A percentile compares a stretch with the other conserved stretches of the same genome.
These are phyloP conservation scores for Gleditsia sinensis DNA, from an alignment of 306 rosid genomes.

Conservation along the genomic window DNA sequence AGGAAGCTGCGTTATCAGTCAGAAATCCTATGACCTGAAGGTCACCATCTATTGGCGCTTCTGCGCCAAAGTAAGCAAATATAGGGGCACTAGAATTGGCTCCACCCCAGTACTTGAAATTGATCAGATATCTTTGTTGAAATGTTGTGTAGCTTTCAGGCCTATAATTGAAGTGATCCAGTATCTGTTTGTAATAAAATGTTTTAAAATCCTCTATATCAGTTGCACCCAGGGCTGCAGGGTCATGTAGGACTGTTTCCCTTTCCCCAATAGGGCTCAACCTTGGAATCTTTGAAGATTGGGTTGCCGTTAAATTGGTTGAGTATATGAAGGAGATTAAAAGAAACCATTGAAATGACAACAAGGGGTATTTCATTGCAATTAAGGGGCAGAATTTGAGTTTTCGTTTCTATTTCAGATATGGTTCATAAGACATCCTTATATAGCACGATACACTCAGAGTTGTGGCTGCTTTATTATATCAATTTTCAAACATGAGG, in stretches of 20 bases:
- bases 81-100: no score
- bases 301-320: slow-evolving; percentile 29
- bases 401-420: not conserved
- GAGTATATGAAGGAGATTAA: slow-evolving; percentile 29
- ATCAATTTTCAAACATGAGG: not conserved
- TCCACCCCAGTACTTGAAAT: no score
- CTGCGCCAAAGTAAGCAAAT: no score
- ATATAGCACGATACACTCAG: no score
- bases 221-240: not conserved
- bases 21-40: slow-evolving; percentile 47
- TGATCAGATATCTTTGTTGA: no score
- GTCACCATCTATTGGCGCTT: slow-evolving; percentile 49
- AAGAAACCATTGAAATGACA: slow-evolving; percentile 25
- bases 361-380: not conserved
- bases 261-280: slow-evolving; percentile 47
- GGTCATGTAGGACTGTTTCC: slow-evolving; percentile 28
- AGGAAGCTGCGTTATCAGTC: slow-evolving; percentile 51
- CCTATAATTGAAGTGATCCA: no score
- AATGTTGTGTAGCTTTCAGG: no score
- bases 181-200: slow-evolving; percentile 57
- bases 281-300: slow-evolving; percentile 44
- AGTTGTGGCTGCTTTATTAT: no score
- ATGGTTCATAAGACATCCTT: not conserved
- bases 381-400: not conserved
- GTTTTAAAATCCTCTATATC: slow-evolving; percentile 40